phyloP scores from a whole-genome alignment of 352 stramenopile genomes.

The Globisporangium recalcitrans region DNA sequence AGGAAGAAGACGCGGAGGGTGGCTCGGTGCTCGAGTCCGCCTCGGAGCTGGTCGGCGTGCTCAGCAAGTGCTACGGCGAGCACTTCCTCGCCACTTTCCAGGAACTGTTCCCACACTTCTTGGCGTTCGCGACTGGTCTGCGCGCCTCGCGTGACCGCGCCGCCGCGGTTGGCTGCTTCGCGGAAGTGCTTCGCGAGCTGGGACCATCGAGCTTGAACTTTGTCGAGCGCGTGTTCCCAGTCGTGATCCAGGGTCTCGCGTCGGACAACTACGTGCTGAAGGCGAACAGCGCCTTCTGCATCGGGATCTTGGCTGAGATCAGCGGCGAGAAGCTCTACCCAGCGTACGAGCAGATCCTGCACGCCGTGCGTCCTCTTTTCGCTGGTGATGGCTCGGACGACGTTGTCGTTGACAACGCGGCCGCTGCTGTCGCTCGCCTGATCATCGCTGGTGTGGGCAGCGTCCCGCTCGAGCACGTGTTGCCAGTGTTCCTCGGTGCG shows the following conservation, averaged over 20 bases:
- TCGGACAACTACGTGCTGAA: constrained; percentile 92
- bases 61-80: constrained; percentile 92
- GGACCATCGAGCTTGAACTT: constrained; percentile 78
- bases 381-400: constrained; percentile 84
- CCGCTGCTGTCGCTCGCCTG: constrained; percentile 90
- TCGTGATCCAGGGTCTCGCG: constrained; percentile 85
- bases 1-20: constrained; percentile 91
- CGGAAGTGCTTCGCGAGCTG: constrained; percentile 92
- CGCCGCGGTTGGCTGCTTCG: constrained; percentile 93
- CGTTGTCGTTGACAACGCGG: constrained; percentile 90
- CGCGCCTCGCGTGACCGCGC: constrained; percentile 89
- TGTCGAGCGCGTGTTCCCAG: constrained; percentile 86
- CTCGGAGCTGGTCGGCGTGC: constrained; percentile 91
- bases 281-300: constrained; percentile 94
- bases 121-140: constrained; percentile 89
- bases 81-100: constrained; percentile 90
- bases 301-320: constrained; percentile 89
- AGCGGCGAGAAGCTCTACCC: constrained; percentile 65
- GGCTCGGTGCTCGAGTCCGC: constrained; percentile 91
- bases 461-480: constrained; percentile 89
- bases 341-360: constrained; percentile 89
- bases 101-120: constrained; percentile 87
- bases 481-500: constrained; percentile 90
- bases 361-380: constrained; percentile 90
- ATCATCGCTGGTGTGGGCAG: constrained; percentile 77